A percentile compares a stretch with the other conserved stretches of the same genome.
These are phyloP conservation scores for Kwoniella dendrophila DNA, from an alignment of 768 basidiomycete genomes.

Conservation along the genomic window DNA sequence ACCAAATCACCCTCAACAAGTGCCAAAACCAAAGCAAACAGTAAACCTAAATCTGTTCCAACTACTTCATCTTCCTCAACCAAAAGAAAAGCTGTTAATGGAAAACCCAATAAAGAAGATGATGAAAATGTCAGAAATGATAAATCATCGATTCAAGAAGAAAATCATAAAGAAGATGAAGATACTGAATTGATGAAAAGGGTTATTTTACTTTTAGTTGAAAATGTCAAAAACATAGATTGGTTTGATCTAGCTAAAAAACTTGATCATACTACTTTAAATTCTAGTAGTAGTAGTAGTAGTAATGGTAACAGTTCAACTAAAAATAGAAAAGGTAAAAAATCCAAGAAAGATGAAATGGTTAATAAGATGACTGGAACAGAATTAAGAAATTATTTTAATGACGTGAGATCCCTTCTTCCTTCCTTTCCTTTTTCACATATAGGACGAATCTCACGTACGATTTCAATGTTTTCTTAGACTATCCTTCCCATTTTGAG, in stretches of 20 bases:
- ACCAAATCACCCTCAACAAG: background rate
- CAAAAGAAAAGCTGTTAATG: background rate
- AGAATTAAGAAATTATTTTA: constrained; percentile 31
- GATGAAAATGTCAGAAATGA: background rate
- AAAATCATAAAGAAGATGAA: background rate
- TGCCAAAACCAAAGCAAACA: background rate
- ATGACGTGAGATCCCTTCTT: constrained; percentile 22
- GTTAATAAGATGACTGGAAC: constrained; percentile 19
- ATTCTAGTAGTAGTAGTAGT: too few species aligned
- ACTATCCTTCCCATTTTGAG: constrained; percentile 33
- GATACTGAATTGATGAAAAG: background rate
- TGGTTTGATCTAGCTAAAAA: constrained; percentile 32
- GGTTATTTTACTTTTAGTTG: constrained; percentile 31
- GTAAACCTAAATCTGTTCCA: background rate
- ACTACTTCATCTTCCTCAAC: background rate
- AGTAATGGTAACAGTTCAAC: too few species aligned
- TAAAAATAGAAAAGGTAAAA: constrained; percentile 11
- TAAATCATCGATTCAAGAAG: background rate
- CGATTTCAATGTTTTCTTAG: background rate
- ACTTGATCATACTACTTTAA: background rate
- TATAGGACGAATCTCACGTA: background rate
- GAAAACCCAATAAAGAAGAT: background rate
- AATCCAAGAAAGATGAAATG: constrained; percentile 9
- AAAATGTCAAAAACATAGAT: constrained; percentile 32
- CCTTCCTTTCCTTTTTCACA: background rate